Conservation (phyloP, 768 basidiomycete genomes). For the Kwoniella pini region DNA sequence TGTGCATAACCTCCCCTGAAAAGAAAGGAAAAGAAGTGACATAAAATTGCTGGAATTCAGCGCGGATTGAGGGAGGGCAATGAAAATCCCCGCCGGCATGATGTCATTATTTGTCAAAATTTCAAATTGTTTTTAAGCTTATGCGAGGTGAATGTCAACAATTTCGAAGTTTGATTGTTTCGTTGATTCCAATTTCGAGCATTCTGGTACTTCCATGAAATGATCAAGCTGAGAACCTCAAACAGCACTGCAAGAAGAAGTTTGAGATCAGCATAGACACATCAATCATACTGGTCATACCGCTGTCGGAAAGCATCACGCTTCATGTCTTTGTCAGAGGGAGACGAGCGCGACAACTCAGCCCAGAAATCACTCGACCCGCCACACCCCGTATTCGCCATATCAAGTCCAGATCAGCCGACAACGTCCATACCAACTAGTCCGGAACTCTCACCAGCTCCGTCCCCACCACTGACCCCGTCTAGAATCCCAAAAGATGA, state of each 20-base stretch:
- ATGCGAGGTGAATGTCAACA: not conserved
- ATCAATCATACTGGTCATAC: no score
- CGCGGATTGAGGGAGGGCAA: no score
- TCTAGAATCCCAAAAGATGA: not conserved
- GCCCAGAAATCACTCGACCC: not conserved
- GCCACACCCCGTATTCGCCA: not conserved
- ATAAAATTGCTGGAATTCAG: no score
- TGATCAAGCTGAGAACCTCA: no score
- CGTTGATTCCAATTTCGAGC: no score
- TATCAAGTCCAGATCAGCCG: not conserved
- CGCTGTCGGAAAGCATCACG: no score
- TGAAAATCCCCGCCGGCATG: conserved; percentile 5
- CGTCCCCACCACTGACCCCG: not conserved
- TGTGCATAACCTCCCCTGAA: no score
- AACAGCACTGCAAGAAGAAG: no score
- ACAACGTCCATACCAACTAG: not conserved
- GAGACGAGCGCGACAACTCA: not conserved
- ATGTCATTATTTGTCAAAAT: conserved; percentile 1
- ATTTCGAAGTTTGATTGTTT: no score
- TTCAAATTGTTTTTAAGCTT: not conserved
- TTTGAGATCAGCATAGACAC: no score
- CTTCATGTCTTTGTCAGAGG: not conserved
- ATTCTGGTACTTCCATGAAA: no score
- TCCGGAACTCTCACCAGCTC: not conserved
- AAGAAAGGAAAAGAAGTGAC: no score